phyloP scores from a whole-genome alignment of 768 basidiomycete genomes.

The Exidia glandulosa region DNA sequence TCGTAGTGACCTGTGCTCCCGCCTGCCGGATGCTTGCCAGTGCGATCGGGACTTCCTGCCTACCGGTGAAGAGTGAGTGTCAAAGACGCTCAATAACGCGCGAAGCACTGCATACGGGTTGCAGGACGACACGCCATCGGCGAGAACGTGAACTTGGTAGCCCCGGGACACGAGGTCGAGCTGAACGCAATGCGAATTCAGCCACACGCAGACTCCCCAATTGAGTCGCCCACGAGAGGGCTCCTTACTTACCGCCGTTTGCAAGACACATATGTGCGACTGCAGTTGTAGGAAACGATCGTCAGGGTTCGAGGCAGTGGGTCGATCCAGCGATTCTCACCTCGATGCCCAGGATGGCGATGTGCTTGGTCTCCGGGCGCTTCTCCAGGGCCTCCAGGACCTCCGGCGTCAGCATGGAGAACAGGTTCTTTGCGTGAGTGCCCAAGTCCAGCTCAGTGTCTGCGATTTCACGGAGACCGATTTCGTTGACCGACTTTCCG shows the following conservation, averaged over 20 bases:
- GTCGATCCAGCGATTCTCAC: no score
- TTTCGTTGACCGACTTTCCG: constrained; percentile 52
- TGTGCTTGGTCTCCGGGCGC: constrained; percentile 37
- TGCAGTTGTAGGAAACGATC: constrained; percentile 25
- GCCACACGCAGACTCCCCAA: not conserved
- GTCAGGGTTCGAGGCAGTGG: not conserved
- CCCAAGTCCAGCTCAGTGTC: constrained; percentile 46
- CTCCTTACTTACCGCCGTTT: constrained; percentile 36
- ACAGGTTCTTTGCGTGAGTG: constrained; percentile 64
- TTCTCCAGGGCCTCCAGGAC: constrained; percentile 40
- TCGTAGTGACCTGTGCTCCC: constrained; percentile 71
- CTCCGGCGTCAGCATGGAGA: constrained; percentile 76
- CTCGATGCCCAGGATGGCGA: constrained; percentile 84
- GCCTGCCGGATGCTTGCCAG: constrained; percentile 54
- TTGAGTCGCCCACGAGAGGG: not conserved
- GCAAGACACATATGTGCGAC: constrained; percentile 85
- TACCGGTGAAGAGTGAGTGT: constrained; percentile 5
- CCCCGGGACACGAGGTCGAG: constrained; percentile 47
- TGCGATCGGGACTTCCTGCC: constrained; percentile 68
- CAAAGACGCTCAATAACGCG: not conserved
- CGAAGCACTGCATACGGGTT: constrained; percentile 25
- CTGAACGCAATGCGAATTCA: not conserved
- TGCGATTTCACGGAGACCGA: constrained; percentile 31
- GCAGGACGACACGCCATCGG: constrained; percentile 76
- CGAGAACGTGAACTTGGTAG: constrained; percentile 56